Conservation (phyloP, 331 rosid species). For the Dryas integrifolia region DNA sequence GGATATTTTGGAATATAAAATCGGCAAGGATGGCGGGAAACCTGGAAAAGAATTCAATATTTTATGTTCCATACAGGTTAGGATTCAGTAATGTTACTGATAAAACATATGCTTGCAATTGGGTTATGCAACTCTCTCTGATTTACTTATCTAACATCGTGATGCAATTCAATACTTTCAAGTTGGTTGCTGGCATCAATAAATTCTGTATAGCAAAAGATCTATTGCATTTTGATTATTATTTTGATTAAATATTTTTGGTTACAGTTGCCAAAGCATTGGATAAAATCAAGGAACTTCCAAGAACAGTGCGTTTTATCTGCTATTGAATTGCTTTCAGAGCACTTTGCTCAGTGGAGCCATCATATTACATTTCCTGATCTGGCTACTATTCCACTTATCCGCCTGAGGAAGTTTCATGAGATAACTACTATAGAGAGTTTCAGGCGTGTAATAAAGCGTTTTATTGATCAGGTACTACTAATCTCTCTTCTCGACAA, state of each 20-base stretch:
- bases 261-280: conserved; percentile 79
- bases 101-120: background rate
- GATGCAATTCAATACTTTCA: background rate
- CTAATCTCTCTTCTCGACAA: background rate
- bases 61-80: conserved; percentile 60
- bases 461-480: conserved; percentile 86
- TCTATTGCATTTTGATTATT: conserved; percentile 11
- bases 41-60: conserved; percentile 50
- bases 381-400: conserved; percentile 70
- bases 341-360: conserved; percentile 85
- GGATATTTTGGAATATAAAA: conserved; percentile 71
- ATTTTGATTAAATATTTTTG: conserved; percentile 23
- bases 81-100: conserved; percentile 9
- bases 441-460: conserved; percentile 62
- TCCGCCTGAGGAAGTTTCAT: conserved; percentile 62
- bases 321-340: conserved; percentile 70
- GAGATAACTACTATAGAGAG: conserved; percentile 62
- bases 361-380: conserved; percentile 86
- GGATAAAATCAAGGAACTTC: conserved; percentile 74
- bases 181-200: background rate
- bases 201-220: background rate
- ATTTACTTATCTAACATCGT: background rate
- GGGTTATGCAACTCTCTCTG: background rate
- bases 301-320: conserved; percentile 71
- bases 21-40: conserved; percentile 58